These are phyloP conservation scores for Solidago caesia DNA, from an alignment of 129 eudicot genomes.

Conservation along the genomic window DNA sequence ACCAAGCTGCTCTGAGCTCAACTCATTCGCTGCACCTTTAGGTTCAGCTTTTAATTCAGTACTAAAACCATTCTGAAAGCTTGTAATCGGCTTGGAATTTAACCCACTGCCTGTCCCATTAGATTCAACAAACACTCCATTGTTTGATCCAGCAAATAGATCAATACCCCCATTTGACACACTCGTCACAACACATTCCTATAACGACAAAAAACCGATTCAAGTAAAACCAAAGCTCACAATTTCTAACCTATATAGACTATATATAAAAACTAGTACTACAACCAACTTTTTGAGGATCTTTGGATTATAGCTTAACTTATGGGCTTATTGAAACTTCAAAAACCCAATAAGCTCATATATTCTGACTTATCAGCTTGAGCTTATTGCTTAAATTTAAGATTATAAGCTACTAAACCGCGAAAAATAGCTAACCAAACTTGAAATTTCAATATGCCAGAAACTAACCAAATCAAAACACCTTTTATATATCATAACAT, in stretches of 20 bases:
- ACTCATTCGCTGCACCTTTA: slow-evolving; percentile 23
- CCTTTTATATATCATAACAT: background rate
- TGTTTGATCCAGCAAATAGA: slow-evolving; percentile 39
- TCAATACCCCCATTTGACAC: slow-evolving; percentile 37
- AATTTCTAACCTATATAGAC: too few relatives aligned
- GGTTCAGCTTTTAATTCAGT: slow-evolving; percentile 24
- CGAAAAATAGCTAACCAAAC: too few relatives aligned
- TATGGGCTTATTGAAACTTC: too few relatives aligned
- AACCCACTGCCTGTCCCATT: slow-evolving; percentile 30
- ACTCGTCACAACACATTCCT: slow-evolving; percentile 32
- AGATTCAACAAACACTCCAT: slow-evolving; percentile 34
- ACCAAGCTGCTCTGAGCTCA: slow-evolving; percentile 33
- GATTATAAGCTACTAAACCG: too few relatives aligned
- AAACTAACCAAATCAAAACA: background rate
- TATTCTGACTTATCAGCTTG: too few relatives aligned
- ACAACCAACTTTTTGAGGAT: background rate
- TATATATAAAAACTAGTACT: background rate
- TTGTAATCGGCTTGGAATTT: slow-evolving; percentile 31
- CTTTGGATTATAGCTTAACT: too few relatives aligned
- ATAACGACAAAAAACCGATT: slow-evolving; percentile 13
- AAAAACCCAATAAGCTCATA: too few relatives aligned
- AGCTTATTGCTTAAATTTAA: too few relatives aligned
- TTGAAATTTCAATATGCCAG: too few relatives aligned
- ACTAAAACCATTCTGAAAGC: slow-evolving; percentile 34
- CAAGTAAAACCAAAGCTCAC: background rate